A percentile compares a stretch with the other conserved stretches of the same genome.
phyloP scores from a whole-genome alignment of 2,329 filamentous ascomycete species.

The Zymoseptoria pseudotritici region DNA sequence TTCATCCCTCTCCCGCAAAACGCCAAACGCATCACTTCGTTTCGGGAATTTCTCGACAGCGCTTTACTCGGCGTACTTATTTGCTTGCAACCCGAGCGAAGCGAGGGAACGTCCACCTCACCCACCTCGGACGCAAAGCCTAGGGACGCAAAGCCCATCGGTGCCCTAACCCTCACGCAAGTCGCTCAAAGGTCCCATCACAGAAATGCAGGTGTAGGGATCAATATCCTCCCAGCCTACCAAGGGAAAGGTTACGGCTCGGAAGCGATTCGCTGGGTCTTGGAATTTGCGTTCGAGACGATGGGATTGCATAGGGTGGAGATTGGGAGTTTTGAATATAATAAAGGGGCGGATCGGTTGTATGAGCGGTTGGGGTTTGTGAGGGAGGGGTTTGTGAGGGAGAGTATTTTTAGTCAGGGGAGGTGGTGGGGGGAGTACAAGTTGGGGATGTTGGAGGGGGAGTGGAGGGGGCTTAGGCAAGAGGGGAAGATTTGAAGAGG shows the following conservation, averaged over 20 bases:
- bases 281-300: conserved; percentile 42
- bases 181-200: conserved; percentile 30
- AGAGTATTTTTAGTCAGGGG: conserved; percentile 38
- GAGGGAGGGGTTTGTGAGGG: conserved; percentile 37
- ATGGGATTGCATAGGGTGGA: conserved; percentile 40
- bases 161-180: conserved; percentile 26
- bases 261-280: conserved; percentile 42
- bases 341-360: conserved; percentile 36
- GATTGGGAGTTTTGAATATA: conserved; percentile 38
- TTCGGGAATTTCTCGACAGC: conserved; percentile 12
- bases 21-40: not conserved
- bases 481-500: not conserved
- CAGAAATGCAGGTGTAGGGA: conserved; percentile 35
- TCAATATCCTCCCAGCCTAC: conserved; percentile 31
- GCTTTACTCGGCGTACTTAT: conserved; percentile 33
- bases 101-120: not conserved
- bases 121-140: conserved; percentile 2
- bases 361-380: conserved; percentile 43
- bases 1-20: not conserved
- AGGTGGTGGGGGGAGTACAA: conserved; percentile 30
- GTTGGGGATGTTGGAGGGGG: conserved; percentile 35
- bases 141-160: conserved; percentile 31
- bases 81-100: conserved; percentile 25
- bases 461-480: conserved; percentile 28
- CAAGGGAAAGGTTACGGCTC: conserved; percentile 40